Conservation (phyloP, 2,329 filamentous ascomycete species). For the Macrophomina phaseolina region DNA sequence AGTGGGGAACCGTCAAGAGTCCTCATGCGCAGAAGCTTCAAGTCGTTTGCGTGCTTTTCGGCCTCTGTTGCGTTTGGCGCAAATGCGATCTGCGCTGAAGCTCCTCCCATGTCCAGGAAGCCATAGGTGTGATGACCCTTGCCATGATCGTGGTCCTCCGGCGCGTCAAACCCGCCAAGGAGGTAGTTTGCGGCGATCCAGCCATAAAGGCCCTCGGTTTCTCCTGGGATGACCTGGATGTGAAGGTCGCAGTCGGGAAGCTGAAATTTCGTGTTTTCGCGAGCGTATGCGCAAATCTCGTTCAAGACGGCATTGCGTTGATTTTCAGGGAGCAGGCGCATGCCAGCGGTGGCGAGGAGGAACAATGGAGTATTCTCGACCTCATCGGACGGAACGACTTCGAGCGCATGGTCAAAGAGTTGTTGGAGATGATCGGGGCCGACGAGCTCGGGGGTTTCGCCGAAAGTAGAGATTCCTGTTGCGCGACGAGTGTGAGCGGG, state of each 20-base stretch:
- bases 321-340: slow-evolving; percentile 78
- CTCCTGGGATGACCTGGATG: slow-evolving; percentile 92
- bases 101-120: slow-evolving; percentile 97
- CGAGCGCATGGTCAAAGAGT: slow-evolving; percentile 81
- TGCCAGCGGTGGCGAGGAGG: slow-evolving; percentile 92
- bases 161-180: slow-evolving; percentile 84
- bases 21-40: slow-evolving; percentile 84
- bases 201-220: slow-evolving; percentile 94
- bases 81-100: slow-evolving; percentile 97
- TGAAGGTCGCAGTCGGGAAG: slow-evolving; percentile 89
- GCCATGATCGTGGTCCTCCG: slow-evolving; percentile 76
- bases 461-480: slow-evolving; percentile 82
- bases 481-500: not conserved
- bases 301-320: slow-evolving; percentile 76
- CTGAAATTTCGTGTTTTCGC: slow-evolving; percentile 76
- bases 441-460: slow-evolving; percentile 74
- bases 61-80: slow-evolving; percentile 92
- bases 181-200: slow-evolving; percentile 98
- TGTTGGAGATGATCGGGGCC: slow-evolving; percentile 81
- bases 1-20: slow-evolving; percentile 76
- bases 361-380: slow-evolving; percentile 89
- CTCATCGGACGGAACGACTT: slow-evolving; percentile 76
- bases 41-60: slow-evolving; percentile 83
- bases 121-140: slow-evolving; percentile 94
- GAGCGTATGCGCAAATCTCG: slow-evolving; percentile 83